These are phyloP conservation scores for Striga asiatica DNA, from an alignment of 257 asterid genomes.

Conservation along the genomic window DNA sequence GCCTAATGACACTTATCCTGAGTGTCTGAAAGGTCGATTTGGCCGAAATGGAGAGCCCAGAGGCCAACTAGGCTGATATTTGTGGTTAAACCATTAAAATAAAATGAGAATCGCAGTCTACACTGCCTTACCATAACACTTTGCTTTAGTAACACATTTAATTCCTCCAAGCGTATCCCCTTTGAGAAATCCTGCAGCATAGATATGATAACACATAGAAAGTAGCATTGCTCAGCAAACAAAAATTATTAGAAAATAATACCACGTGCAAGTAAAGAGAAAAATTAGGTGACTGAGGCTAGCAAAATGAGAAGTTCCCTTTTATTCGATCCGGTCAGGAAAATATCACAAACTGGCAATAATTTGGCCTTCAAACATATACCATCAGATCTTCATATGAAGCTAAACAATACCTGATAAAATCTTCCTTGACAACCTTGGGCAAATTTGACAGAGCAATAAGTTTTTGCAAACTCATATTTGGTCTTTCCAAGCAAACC, in stretches of 20 bases:
- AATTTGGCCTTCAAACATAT: background rate
- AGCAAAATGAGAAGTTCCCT: conserved; percentile 9
- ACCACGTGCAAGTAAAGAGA: conserved; percentile 7
- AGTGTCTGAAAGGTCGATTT: too few relatives aligned
- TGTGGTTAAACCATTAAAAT: too few relatives aligned
- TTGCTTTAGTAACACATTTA: conserved; percentile 74
- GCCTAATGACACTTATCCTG: too few relatives aligned
- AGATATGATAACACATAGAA: too few relatives aligned
- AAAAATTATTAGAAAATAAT: background rate
- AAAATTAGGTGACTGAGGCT: conserved; percentile 6
- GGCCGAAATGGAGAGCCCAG: too few relatives aligned
- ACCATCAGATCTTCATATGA: background rate
- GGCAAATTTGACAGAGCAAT: conserved; percentile 51
- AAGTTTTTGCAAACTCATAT: conserved; percentile 75
- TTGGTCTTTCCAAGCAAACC: conserved; percentile 90
- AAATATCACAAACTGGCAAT: background rate
- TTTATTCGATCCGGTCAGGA: too few relatives aligned
- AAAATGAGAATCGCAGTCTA: background rate
- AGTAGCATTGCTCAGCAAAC: background rate
- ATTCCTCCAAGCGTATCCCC: conserved; percentile 86
- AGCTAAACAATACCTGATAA: conserved; percentile 48
- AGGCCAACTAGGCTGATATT: too few relatives aligned
- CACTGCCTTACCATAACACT: conserved; percentile 70
- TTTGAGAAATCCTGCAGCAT: conserved; percentile 74
- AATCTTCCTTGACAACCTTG: conserved; percentile 56